phyloP scores from a whole-genome alignment of 164 flowering plant genomes.

The Nymphaea colorata region DNA sequence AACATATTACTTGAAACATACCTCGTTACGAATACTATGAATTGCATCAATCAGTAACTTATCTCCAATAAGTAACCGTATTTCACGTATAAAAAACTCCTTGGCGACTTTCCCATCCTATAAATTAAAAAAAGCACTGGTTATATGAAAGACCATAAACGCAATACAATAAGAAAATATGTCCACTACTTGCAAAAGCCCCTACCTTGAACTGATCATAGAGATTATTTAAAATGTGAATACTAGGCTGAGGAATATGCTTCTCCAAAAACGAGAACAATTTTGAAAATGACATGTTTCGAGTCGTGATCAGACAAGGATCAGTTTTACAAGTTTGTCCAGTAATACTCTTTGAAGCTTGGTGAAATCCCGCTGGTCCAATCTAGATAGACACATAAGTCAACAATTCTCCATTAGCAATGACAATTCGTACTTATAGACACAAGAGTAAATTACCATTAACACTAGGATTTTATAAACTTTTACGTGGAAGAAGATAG shows the following conservation, averaged over 20 bases:
- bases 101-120: slow-evolving; percentile 1
- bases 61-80: not conserved
- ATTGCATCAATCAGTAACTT: slow-evolving; percentile 1
- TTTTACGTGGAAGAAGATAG: not conserved
- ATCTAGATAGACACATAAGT: not conserved
- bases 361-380: not conserved
- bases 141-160: not conserved
- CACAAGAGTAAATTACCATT: not conserved
- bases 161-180: not conserved
- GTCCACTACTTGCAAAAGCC: not conserved
- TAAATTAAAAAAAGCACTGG: not conserved
- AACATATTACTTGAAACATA: not conserved
- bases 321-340: not conserved
- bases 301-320: not conserved
- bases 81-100: not conserved
- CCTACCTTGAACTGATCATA: slow-evolving; percentile 20
- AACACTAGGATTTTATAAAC: too few relatives aligned
- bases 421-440: not conserved
- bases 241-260: not conserved
- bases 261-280: not conserved
- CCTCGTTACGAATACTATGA: slow-evolving; percentile 1
- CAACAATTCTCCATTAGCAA: not conserved
- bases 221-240: not conserved
- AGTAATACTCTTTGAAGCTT: not conserved
- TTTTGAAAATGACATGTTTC: slow-evolving; percentile 1